A percentile compares a stretch with the other conserved stretches of the same genome.
phyloP scores from a whole-genome alignment of 176 grass and related monocot species.

The Carex littledalei region DNA sequence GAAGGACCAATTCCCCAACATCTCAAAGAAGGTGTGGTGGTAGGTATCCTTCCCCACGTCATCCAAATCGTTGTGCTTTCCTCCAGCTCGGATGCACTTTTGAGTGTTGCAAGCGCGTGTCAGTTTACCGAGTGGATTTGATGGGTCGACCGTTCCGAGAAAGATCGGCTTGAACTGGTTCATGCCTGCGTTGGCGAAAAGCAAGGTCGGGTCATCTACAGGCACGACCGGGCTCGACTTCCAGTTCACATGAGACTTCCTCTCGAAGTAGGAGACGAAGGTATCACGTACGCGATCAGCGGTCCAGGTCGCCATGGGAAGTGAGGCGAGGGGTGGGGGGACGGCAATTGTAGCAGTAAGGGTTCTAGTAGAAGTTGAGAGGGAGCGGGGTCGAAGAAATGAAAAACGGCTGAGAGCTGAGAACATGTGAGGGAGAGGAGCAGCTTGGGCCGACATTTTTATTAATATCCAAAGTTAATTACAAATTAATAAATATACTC shows the following conservation, averaged over 20 bases:
- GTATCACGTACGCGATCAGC: slow-evolving; percentile 41
- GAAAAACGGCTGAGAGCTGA: too few relatives aligned
- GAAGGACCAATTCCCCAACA: slow-evolving; percentile 97
- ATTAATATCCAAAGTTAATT: too few relatives aligned
- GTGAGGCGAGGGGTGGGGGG: background rate
- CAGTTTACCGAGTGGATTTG: slow-evolving; percentile 49
- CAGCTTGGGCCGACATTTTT: too few relatives aligned
- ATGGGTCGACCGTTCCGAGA: slow-evolving; percentile 67
- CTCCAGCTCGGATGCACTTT: slow-evolving; percentile 94
- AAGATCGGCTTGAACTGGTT: slow-evolving; percentile 97
- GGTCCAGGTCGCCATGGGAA: slow-evolving; percentile 43
- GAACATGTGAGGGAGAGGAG: too few relatives aligned
- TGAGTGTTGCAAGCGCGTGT: slow-evolving; percentile 71
- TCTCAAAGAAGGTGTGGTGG: slow-evolving; percentile 98
- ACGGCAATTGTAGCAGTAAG: background rate
- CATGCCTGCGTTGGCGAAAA: slow-evolving; percentile 96
- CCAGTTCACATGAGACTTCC: slow-evolving; percentile 63
- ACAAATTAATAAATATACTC: too few relatives aligned
- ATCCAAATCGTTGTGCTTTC: slow-evolving; percentile 99
- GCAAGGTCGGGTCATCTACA: slow-evolving; percentile 74
- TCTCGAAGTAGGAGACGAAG: slow-evolving; percentile 56
- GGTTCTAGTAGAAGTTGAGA: background rate
- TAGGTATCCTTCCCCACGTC: slow-evolving; percentile 98
- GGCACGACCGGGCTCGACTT: slow-evolving; percentile 77
- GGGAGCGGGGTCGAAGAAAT: too few relatives aligned